Evolutionary conservation across 2,329 filamentous ascomycete genomes (phyloP).

Genomic region (Aspergillus udagawae): DNA sequence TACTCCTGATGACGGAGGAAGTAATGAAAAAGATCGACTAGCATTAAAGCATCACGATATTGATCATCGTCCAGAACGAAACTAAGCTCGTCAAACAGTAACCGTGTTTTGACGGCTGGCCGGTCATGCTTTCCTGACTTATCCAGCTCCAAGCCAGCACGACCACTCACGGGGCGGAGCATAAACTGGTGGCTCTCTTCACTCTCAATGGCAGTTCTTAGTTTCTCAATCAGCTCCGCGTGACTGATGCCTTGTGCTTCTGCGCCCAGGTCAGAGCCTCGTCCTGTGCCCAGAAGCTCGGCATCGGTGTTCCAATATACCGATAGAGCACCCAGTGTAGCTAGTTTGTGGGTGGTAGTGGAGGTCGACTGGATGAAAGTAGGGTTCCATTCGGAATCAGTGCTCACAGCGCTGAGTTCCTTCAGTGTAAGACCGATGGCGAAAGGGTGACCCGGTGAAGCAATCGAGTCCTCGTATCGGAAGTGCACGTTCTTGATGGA

Average conservation of each 20-base stretch:
- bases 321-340: constrained; percentile 81
- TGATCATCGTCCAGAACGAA: constrained; percentile 97
- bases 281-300: constrained; percentile 73
- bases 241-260: constrained; percentile 61
- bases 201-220: constrained; percentile 75
- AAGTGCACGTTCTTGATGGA: constrained; percentile 98
- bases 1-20: constrained; percentile 98
- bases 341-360: constrained; percentile 85
- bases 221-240: constrained; percentile 69
- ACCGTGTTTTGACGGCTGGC: constrained; percentile 82
- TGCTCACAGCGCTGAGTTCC: constrained; percentile 96
- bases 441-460: constrained; percentile 90
- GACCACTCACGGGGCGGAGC: constrained; percentile 89
- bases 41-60: constrained; percentile 95
- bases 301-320: constrained; percentile 99
- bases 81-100: constrained; percentile 95
- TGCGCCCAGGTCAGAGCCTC: constrained; percentile 61
- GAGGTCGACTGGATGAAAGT: constrained; percentile 90
- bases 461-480: constrained; percentile 96
- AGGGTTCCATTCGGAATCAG: constrained; percentile 89
- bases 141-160: constrained; percentile 90
- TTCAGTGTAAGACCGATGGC: constrained; percentile 87
- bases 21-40: constrained; percentile 97
- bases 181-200: constrained; percentile 86
- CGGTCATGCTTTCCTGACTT: constrained; percentile 77